Evolutionary conservation across 2,329 filamentous ascomycete species (phyloP).

Genomic region (Septoria linicola): DNA sequence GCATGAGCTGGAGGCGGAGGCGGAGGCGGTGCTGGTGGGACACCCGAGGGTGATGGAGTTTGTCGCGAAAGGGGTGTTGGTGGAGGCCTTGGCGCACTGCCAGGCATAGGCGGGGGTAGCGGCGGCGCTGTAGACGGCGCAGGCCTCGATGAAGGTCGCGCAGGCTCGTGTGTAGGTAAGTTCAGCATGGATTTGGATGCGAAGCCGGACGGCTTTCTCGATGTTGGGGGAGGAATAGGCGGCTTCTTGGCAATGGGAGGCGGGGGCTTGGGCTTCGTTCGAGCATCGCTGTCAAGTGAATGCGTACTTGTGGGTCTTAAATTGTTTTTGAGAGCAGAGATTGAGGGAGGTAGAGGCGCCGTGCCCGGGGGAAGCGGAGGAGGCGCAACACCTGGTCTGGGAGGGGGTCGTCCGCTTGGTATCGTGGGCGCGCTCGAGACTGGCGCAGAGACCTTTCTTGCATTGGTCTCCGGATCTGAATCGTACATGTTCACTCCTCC

Average conservation of each 20-base stretch:
- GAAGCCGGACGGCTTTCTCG: slow-evolving; percentile 56
- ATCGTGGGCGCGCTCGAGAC: slow-evolving; percentile 44
- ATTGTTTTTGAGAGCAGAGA: slow-evolving; percentile 50
- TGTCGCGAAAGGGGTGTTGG: slow-evolving; percentile 24
- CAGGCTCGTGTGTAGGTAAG: slow-evolving; percentile 35
- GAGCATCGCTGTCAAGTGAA: slow-evolving; percentile 53
- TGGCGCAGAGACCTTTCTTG: slow-evolving; percentile 49
- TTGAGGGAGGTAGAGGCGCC: slow-evolving; percentile 48
- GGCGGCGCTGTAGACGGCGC: slow-evolving; percentile 59
- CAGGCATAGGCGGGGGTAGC: slow-evolving; percentile 41
- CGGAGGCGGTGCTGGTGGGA: slow-evolving; percentile 46
- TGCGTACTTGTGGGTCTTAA: slow-evolving; percentile 60
- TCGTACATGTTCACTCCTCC: slow-evolving; percentile 63
- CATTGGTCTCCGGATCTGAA: slow-evolving; percentile 70
- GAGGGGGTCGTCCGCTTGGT: slow-evolving; percentile 33
- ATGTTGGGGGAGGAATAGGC: slow-evolving; percentile 57
- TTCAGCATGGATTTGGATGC: slow-evolving; percentile 37
- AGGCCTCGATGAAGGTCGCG: slow-evolving; percentile 56
- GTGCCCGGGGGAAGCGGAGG: slow-evolving; percentile 49
- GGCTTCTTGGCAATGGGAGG: slow-evolving; percentile 75
- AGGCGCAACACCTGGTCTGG: slow-evolving; percentile 48
- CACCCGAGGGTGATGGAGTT: slow-evolving; percentile 45
- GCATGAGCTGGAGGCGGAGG: slow-evolving; percentile 22
- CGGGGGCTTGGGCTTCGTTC: slow-evolving; percentile 64
- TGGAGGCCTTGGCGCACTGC: slow-evolving; percentile 42